Evolutionary conservation across 352 stramenopile genomes (phyloP).

Genomic region (Phytopythium chamaehyphon): DNA sequence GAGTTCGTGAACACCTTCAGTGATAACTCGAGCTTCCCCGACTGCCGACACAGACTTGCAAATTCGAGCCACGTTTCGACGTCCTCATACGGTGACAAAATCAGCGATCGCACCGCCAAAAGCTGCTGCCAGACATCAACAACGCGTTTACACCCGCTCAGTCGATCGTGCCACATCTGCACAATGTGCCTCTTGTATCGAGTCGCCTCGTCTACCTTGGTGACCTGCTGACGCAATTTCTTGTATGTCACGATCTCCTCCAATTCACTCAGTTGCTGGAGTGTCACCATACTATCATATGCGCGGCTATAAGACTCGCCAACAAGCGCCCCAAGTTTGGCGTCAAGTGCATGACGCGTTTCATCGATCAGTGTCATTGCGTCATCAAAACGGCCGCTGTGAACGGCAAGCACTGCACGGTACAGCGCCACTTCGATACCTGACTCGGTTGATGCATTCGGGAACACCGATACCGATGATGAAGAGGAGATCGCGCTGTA

Average conservation of each 20-base stretch:
- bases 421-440: conserved; percentile 57
- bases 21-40: conserved; percentile 78
- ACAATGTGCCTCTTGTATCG: conserved; percentile 81
- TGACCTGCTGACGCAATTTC: conserved; percentile 70
- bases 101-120: conserved; percentile 90
- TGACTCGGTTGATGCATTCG: conserved; percentile 9
- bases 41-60: conserved; percentile 89
- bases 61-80: conserved; percentile 92
- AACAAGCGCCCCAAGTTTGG: conserved; percentile 94
- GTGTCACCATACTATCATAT: conserved; percentile 95
- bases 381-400: conserved; percentile 91
- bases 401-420: conserved; percentile 91
- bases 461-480: not conserved
- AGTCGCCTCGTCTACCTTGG: conserved; percentile 68
- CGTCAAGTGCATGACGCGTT: conserved; percentile 91
- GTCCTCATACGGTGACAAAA: conserved; percentile 84
- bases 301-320: conserved; percentile 96
- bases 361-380: conserved; percentile 92
- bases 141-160: conserved; percentile 89
- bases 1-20: conserved; percentile 85
- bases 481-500: not conserved
- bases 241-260: conserved; percentile 97
- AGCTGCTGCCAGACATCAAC: conserved; percentile 93
- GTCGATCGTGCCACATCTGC: conserved; percentile 79
- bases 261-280: conserved; percentile 96